Evolutionary conservation across 2,329 filamentous ascomycete species (phyloP), one percentile per base, ranked within the genome.

Genomic region (Cadophora sp.): DNA sequence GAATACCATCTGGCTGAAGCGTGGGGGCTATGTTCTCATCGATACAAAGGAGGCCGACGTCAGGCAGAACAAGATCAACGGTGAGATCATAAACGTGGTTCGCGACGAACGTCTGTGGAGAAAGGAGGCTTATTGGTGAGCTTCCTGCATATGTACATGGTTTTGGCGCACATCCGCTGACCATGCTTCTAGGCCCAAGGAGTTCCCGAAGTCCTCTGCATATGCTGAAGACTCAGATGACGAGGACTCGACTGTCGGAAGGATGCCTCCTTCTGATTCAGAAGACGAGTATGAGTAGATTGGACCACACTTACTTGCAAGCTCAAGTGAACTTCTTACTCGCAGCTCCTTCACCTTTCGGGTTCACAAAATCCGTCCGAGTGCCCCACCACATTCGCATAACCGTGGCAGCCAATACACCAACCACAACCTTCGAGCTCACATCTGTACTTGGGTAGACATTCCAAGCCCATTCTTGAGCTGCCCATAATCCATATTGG

Each of bases 81-180:
- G 95, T 16, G 93, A 97, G 79, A 97, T 99, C 75, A 85, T 97
- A 73, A 97, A 97, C 77, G 89, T 98, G 43, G 94, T 98, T 46
- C 86, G 93, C 46, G 93, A 97, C 76, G 94, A 97, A 82, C 97
- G 93, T 81, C 85, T 85, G 53, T 99, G 96, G 96, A 88, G 94
- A 76, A 97, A 97, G 81, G 89, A 92, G 82, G 76, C 84, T 11
- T 99, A 95, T 79, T 98, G 96, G 96, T 95, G 68, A 65, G 66
- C 50, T 22, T 40, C 29, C 26, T 14, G 5, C 34, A 29, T 26
- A 43, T 14, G 63, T 64, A 29, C 50, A 55, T 64, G 50, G 16
- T 24, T 24, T 40, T 11, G 16, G 24, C n/a, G 31, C 29, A 12
- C 24, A 19, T 40, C 14, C 27, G 26, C 34, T 46, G 29, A 64